A percentile compares a stretch with the other conserved stretches of the same genome.
Evolutionary conservation across 139 green algal species (phyloP).

Genomic region (Coccomyxa sp.): DNA sequence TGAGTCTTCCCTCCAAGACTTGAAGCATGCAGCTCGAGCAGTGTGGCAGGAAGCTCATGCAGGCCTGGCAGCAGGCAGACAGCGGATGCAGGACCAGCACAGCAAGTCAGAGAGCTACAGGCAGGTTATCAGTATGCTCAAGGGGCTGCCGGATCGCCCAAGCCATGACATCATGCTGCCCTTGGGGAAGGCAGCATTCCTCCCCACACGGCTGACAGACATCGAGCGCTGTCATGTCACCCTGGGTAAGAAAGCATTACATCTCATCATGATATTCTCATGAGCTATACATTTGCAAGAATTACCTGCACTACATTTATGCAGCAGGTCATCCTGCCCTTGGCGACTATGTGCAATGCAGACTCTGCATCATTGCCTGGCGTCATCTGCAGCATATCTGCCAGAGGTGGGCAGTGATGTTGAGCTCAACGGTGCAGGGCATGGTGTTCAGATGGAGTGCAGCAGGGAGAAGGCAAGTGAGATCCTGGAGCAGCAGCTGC

Average conservation of each 20-base stretch:
- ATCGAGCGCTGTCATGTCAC: slow-evolving; percentile 1
- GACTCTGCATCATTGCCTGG: not conserved
- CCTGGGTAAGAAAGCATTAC: slow-evolving; percentile 1
- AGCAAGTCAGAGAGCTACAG: not conserved
- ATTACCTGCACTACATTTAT: not conserved
- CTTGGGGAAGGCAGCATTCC: slow-evolving; percentile 9
- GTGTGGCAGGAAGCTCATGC: not conserved
- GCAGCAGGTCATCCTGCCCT: not conserved
- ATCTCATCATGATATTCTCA: not conserved
- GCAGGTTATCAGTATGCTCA: not conserved
- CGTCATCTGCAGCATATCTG: not conserved
- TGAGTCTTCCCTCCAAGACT: not conserved
- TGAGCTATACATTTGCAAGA: not conserved
- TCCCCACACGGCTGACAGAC: slow-evolving; percentile 13
- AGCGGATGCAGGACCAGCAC: not conserved
- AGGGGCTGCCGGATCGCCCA: not conserved
- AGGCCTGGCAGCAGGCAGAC: not conserved
- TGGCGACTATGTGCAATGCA: not conserved
- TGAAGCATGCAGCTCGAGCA: not conserved
- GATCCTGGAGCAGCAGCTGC: not conserved
- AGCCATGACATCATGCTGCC: slow-evolving; percentile 12
- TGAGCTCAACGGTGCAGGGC: not conserved
- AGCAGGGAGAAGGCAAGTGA: not conserved
- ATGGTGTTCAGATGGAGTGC: not conserved
- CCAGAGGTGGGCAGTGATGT: not conserved